Conservation (phyloP, 1,139 yeast species). For the Scheffersomyces stambukii region DNA sequence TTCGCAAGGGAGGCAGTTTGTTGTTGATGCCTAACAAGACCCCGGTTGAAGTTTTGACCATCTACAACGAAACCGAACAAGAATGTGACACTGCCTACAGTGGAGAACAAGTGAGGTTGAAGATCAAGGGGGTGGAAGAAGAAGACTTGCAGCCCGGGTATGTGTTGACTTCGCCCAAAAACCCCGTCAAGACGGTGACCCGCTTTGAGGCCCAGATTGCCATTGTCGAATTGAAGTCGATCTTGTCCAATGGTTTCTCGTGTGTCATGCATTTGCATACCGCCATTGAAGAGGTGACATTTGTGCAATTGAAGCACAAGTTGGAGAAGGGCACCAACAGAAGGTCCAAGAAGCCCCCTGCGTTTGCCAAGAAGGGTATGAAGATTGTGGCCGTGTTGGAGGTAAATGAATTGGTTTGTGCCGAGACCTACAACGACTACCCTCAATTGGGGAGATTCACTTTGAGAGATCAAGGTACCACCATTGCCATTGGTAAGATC, state of each 20-base stretch:
- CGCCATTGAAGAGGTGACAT: constrained; percentile 91
- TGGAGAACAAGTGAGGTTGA: constrained; percentile 96
- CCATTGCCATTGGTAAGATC: constrained; percentile 97
- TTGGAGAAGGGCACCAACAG: constrained; percentile 96
- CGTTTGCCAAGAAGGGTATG: constrained; percentile 99
- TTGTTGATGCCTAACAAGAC: constrained; percentile 90
- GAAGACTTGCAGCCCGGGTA: constrained; percentile 92
- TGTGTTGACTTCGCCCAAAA: constrained; percentile 78
- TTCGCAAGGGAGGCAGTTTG: constrained; percentile 72
- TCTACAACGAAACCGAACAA: constrained; percentile 91
- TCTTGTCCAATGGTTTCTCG: constrained; percentile 90
- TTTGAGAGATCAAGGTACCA: constrained; percentile 95
- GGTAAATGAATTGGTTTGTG: constrained; percentile 81
- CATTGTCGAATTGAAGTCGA: constrained; percentile 90
- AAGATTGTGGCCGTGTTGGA: constrained; percentile 91
- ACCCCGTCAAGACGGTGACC: constrained; percentile 89
- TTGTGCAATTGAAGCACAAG: constrained; percentile 82
- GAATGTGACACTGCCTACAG: constrained; percentile 88
- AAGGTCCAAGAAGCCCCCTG: constrained; percentile 94
- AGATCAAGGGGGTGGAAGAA: constrained; percentile 93
- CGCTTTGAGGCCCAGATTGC: constrained; percentile 95
- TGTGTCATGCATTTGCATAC: constrained; percentile 99
- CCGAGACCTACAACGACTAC: constrained; percentile 86
- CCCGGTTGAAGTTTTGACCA: constrained; percentile 76
- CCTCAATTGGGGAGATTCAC: constrained; percentile 98